phyloP scores from a whole-genome alignment of 352 stramenopile genomes.

The Pseudoperonospora humuli region DNA sequence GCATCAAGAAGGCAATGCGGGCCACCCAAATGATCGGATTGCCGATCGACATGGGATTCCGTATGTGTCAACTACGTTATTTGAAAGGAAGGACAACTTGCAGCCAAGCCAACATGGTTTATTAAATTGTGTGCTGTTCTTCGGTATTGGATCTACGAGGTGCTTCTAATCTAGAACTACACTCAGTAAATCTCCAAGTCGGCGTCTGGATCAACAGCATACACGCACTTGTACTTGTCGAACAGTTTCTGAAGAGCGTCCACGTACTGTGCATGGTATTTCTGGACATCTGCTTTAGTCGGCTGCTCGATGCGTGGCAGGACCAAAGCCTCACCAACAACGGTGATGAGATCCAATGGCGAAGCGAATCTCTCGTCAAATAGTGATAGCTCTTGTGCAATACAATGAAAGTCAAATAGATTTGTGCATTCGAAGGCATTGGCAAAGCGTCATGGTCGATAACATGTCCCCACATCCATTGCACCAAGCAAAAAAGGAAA shows the following conservation, averaged over 20 bases:
- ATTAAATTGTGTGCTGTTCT: not conserved
- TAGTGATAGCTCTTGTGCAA: slow-evolving; percentile 44
- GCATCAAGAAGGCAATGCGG: slow-evolving; percentile 5
- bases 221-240: slow-evolving; percentile 76
- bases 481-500: slow-evolving; percentile 9
- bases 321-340: slow-evolving; percentile 81
- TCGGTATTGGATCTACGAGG: not conserved
- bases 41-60: not conserved
- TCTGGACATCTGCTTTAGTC: slow-evolving; percentile 76
- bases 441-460: slow-evolving; percentile 1
- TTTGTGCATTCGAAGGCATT: slow-evolving; percentile 10
- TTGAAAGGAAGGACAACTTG: not conserved
- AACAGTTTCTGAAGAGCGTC: slow-evolving; percentile 73
- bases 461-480: slow-evolving; percentile 10
- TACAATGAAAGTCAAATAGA: slow-evolving; percentile 30
- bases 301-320: slow-evolving; percentile 84
- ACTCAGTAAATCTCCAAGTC: slow-evolving; percentile 45
- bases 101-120: not conserved
- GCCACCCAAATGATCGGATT: not conserved
- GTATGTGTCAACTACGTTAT: not conserved
- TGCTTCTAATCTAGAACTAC: not conserved
- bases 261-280: slow-evolving; percentile 89
- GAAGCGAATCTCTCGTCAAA: slow-evolving; percentile 13
- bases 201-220: slow-evolving; percentile 54
- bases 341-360: slow-evolving; percentile 72